Percentiles rank a stretch among this genome's conserved stretches.
phyloP scores from a whole-genome alignment of 805 yeast species.

The Saturnispora diversa region DNA sequence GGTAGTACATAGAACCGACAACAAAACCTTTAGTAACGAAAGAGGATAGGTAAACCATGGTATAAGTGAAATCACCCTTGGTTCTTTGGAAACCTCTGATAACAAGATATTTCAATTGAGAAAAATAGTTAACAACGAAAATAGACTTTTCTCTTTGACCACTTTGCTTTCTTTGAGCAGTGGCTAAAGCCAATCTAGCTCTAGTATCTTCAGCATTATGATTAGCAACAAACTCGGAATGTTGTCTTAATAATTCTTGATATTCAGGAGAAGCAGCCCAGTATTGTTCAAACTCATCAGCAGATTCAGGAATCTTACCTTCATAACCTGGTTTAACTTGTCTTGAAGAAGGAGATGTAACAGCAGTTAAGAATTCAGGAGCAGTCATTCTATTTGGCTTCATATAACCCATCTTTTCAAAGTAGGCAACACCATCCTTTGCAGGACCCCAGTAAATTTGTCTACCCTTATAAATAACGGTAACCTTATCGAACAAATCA shows the following conservation, averaged over 20 bases:
- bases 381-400: conserved; percentile 64
- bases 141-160: conserved; percentile 32
- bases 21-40: conserved; percentile 51
- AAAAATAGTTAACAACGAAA: conserved; percentile 34
- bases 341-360: conserved; percentile 59
- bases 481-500: conserved; percentile 51
- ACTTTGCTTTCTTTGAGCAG: conserved; percentile 31
- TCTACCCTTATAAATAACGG: conserved; percentile 51
- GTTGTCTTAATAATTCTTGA: conserved; percentile 30
- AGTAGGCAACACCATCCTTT: conserved; percentile 44
- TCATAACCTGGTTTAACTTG: conserved; percentile 43
- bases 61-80: conserved; percentile 52
- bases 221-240: conserved; percentile 33
- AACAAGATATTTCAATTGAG: conserved; percentile 45
- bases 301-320: conserved; percentile 45
- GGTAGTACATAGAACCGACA: conserved; percentile 53
- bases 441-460: conserved; percentile 57
- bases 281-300: conserved; percentile 48
- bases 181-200: conserved; percentile 37
- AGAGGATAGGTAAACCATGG: conserved; percentile 45
- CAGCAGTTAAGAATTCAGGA: conserved; percentile 60
- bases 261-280: conserved; percentile 55
- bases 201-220: conserved; percentile 34
- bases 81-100: conserved; percentile 51
- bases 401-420: conserved; percentile 54